Evolutionary conservation across 306 rosid genomes (phyloP).

Genomic region (Ziziphus jujuba): DNA sequence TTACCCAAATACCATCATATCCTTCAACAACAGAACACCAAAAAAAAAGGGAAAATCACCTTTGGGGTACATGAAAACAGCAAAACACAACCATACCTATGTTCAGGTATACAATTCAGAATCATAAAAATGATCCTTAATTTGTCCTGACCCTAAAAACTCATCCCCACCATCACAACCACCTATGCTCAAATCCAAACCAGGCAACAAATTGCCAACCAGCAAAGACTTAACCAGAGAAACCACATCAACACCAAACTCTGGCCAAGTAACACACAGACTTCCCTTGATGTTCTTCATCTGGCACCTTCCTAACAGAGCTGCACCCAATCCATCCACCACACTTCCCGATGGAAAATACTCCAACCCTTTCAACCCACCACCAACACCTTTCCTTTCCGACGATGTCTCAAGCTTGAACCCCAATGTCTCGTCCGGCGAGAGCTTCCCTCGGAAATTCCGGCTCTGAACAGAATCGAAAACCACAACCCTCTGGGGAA

Average conservation of each 20-base stretch:
- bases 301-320: constrained; percentile 67
- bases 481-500: constrained; percentile 50
- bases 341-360: constrained; percentile 85
- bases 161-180: constrained; percentile 24
- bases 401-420: constrained; percentile 73
- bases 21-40: not conserved
- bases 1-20: not conserved
- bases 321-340: constrained; percentile 74
- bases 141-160: constrained; percentile 30
- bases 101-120: constrained; percentile 66
- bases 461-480: constrained; percentile 53
- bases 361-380: constrained; percentile 38
- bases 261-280: constrained; percentile 78
- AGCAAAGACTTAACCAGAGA: constrained; percentile 47
- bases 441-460: constrained; percentile 57
- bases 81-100: not conserved
- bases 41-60: not conserved
- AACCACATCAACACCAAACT: constrained; percentile 48
- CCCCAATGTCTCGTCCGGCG: constrained; percentile 49
- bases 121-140: constrained; percentile 48
- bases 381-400: constrained; percentile 36
- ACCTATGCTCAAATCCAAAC: constrained; percentile 31
- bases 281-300: constrained; percentile 51
- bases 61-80: not conserved
- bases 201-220: constrained; percentile 34